Base-by-base conservation (phyloP, 1,284 basidiomycete genomes). In the Microstroma glucosiphilum region DNA sequence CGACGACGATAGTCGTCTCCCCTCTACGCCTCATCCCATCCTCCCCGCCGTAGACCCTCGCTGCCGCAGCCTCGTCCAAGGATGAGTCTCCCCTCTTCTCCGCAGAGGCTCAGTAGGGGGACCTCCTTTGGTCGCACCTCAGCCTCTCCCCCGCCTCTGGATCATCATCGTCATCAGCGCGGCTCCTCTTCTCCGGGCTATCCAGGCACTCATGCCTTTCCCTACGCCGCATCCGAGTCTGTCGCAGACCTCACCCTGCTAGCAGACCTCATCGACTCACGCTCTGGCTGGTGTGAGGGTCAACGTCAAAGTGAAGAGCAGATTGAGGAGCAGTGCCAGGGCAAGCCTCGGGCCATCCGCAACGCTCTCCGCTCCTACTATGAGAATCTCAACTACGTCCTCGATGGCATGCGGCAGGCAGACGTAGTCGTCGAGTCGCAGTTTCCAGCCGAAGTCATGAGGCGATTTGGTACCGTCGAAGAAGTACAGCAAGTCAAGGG, bases 371-470 rank as follows among this genome's bases (percentile, higher is more conserved):
- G 59, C 37, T 65, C 62, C 15, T 78, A 73, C 57, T 77, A 78
- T 53, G 73, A 74, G 46, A 64, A 66, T 12, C 69, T 73, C 56
- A 75, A 77, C 53, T 66, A 67, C 41, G 71, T 74, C 6, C 67
- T 78, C 2, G 76, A 78, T 37, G 73, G 72, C 0, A 77, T 73
- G 75, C 65, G 75, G 26, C 73, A 77, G 59, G 72, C 72, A 40
- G 76, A 78, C 57, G 74, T 75, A 59, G 74, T 78, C 58, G 68
- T 78, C 51, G 76, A 78, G 59, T 74, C 71, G 25, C 70, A 69
- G 57, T 78, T 78, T 58, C 75, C 75, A 2, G 69, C 66, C 40
- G 73, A 78, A 56, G 75, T 78, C 37, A 71, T 78, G 69, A 69
- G 71, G 17, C 66, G 75, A 51, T 77, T 77, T 59, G 62, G 65